These are phyloP conservation scores for Phaeosphaeria sp. DNA, from an alignment of 2,329 filamentous ascomycete genomes.

Conservation along the genomic window DNA sequence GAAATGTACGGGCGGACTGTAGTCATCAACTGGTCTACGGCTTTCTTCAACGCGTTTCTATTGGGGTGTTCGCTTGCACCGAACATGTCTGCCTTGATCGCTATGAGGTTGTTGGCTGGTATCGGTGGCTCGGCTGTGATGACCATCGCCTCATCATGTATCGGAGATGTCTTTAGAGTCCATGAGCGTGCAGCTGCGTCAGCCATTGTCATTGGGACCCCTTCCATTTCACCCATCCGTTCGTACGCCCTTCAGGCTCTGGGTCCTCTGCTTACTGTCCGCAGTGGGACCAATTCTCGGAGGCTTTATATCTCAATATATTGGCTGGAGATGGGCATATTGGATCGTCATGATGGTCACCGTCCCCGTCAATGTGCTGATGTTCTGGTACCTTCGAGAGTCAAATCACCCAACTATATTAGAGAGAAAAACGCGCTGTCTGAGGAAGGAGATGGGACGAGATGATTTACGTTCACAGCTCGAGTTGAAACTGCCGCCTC, in stretches of 20 bases:
- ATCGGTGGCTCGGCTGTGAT: slow-evolving; percentile 27
- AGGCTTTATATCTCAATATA: slow-evolving; percentile 14
- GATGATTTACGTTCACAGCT: slow-evolving; percentile 40
- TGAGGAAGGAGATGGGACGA: slow-evolving; percentile 33
- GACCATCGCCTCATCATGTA: slow-evolving; percentile 58
- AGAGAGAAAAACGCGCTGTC: slow-evolving; percentile 35
- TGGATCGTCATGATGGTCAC: slow-evolving; percentile 11
- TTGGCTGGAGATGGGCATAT: slow-evolving; percentile 19
- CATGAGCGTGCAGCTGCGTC: slow-evolving; percentile 53
- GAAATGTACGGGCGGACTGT: slow-evolving; percentile 63
- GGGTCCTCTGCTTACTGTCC: neutral
- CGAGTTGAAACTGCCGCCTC: slow-evolving; percentile 16
- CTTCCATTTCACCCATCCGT: neutral
- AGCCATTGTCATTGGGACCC: slow-evolving; percentile 50
- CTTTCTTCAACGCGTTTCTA: slow-evolving; percentile 43
- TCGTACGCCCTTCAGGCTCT: neutral
- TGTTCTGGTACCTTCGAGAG: slow-evolving; percentile 23
- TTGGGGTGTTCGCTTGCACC: slow-evolving; percentile 35
- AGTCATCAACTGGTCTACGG: slow-evolving; percentile 46
- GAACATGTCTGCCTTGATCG: slow-evolving; percentile 28
- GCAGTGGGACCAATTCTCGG: slow-evolving; percentile 40
- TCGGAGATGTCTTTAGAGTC: slow-evolving; percentile 59
- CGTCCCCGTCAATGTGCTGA: slow-evolving; percentile 31
- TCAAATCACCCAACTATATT: slow-evolving; percentile 40
- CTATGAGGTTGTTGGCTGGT: slow-evolving; percentile 37